phyloP scores from a whole-genome alignment of 1,284 basidiomycete genomes.

The Ganoderma boninense region DNA sequence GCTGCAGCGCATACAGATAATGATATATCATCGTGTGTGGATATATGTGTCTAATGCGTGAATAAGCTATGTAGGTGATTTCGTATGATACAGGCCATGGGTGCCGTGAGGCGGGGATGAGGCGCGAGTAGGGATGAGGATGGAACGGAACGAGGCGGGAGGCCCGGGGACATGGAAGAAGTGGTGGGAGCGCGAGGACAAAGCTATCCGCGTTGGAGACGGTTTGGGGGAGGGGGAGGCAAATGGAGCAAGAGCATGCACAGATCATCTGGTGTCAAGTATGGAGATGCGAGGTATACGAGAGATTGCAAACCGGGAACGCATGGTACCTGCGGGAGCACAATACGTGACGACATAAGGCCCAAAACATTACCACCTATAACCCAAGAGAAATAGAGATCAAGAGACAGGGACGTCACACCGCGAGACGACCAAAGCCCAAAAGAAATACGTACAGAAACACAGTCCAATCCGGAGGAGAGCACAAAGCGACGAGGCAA shows the following conservation, averaged over 20 bases:
- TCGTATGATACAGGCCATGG: constrained; percentile 32
- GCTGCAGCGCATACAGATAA: constrained; percentile 15
- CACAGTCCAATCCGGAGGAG: constrained; percentile 9
- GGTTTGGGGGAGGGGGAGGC: neutral
- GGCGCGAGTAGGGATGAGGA: neutral
- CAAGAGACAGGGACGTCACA: constrained; percentile 10
- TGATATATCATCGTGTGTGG: constrained; percentile 35
- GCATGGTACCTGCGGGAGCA: constrained; percentile 10
- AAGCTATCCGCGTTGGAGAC: neutral
- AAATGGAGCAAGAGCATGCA: constrained; percentile 8
- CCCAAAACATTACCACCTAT: constrained; percentile 11
- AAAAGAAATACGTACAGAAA: constrained; percentile 11
- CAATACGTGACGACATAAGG: constrained; percentile 11
- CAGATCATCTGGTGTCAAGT: constrained; percentile 29
- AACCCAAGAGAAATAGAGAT: constrained; percentile 29
- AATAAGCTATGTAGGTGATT: constrained; percentile 32
- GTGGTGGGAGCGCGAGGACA: neutral
- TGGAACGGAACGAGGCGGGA: neutral
- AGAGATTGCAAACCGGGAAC: constrained; percentile 15
- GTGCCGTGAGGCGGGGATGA: constrained; percentile 12
- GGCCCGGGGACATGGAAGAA: neutral
- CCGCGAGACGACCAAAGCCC: constrained; percentile 38
- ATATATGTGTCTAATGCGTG: constrained; percentile 32
- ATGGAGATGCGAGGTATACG: constrained; percentile 27
- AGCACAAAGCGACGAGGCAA: constrained; percentile 9